Conservation (phyloP, 1,284 basidiomycete genomes). For the Anthracocystis panici-leucophaei region DNA sequence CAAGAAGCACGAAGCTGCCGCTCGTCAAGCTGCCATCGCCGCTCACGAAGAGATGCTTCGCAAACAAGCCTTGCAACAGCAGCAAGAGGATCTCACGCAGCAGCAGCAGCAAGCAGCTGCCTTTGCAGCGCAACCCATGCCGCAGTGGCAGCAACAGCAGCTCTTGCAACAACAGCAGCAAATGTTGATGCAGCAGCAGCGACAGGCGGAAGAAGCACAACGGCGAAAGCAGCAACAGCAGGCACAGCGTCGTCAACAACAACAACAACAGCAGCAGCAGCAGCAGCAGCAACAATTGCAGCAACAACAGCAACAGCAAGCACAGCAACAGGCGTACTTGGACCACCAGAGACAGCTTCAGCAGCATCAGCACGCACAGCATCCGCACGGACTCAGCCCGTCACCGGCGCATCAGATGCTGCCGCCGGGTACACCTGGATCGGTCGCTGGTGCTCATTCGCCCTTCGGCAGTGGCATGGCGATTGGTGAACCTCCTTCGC, state of each 20-base stretch:
- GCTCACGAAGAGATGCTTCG: slow-evolving; percentile 40
- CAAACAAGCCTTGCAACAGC: slow-evolving; percentile 23
- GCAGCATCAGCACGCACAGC: slow-evolving; percentile 26
- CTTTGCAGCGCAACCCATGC: slow-evolving; percentile 19
- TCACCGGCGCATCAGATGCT: slow-evolving; percentile 25
- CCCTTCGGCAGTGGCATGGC: slow-evolving; percentile 24
- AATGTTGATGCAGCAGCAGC: slow-evolving; percentile 26
- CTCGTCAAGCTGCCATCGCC: slow-evolving; percentile 43
- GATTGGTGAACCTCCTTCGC: slow-evolving; percentile 15
- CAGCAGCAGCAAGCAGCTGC: slow-evolving; percentile 39
- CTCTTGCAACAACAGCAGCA: slow-evolving; percentile 39
- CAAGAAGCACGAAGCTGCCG: slow-evolving; percentile 45
- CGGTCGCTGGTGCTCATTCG: neutral
- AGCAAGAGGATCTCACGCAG: slow-evolving; percentile 25
- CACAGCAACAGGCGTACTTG: slow-evolving; percentile 24
- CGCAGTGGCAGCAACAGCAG: slow-evolving; percentile 46
- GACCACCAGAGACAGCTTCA: slow-evolving; percentile 21
- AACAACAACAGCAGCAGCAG: slow-evolving; percentile 28
- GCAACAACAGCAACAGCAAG: slow-evolving; percentile 16
- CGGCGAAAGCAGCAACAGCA: slow-evolving; percentile 16
- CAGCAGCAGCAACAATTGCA: slow-evolving; percentile 33
- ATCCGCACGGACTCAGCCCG: slow-evolving; percentile 23
- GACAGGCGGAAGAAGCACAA: slow-evolving; percentile 17
- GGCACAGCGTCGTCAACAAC: slow-evolving; percentile 20
- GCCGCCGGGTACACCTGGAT: slow-evolving; percentile 15